phyloP scores from a whole-genome alignment of 305 asterid species.

The Plantago coronopus region DNA sequence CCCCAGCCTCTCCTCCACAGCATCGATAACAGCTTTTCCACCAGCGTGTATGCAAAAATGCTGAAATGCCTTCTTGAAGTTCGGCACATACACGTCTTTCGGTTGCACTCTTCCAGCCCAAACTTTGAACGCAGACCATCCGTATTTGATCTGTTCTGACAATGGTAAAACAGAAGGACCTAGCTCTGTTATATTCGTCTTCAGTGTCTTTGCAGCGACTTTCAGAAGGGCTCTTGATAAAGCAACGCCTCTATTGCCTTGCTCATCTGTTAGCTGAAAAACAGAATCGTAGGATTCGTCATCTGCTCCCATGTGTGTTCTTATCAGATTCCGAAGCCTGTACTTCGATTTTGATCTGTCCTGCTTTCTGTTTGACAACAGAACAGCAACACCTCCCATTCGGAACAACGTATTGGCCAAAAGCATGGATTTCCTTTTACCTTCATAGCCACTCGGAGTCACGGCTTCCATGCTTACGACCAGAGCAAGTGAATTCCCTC shows the following conservation, averaged over 20 bases:
- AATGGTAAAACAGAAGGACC: slow-evolving; percentile 44
- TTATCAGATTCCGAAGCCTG: slow-evolving; percentile 28
- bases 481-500: slow-evolving; percentile 36
- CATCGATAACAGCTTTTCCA: slow-evolving; percentile 48
- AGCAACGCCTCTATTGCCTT: slow-evolving; percentile 30
- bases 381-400: slow-evolving; percentile 47
- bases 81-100: slow-evolving; percentile 34
- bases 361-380: slow-evolving; percentile 38
- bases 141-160: slow-evolving; percentile 38
- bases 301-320: slow-evolving; percentile 56
- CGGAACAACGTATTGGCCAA: slow-evolving; percentile 42
- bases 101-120: slow-evolving; percentile 1
- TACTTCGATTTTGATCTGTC: slow-evolving; percentile 35
- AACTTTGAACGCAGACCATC: slow-evolving; percentile 25
- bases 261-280: slow-evolving; percentile 33
- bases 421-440: slow-evolving; percentile 40
- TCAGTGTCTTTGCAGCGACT: slow-evolving; percentile 46
- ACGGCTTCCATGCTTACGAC: slow-evolving; percentile 53
- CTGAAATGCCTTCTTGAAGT: slow-evolving; percentile 46
- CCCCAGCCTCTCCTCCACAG: slow-evolving; percentile 42
- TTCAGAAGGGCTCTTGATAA: slow-evolving; percentile 40
- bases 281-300: slow-evolving; percentile 41
- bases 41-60: slow-evolving; percentile 69
- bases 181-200: slow-evolving; percentile 39
- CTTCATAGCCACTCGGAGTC: slow-evolving; percentile 38